Evolutionary conservation across 1,139 yeast species (phyloP).

Genomic region (Geotrichum siamense): DNA sequence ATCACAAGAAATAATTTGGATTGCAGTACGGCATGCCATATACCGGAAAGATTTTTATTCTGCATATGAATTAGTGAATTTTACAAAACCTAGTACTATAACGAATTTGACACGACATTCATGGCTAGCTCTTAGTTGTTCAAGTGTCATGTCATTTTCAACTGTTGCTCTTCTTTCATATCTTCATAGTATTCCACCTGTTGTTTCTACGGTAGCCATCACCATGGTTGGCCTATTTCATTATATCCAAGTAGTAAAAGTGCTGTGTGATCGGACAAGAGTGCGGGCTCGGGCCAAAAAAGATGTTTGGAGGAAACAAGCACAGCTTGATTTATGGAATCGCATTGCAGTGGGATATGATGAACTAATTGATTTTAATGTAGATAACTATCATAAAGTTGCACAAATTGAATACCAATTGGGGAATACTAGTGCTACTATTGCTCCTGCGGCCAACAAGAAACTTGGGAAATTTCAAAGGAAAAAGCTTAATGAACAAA

Average conservation of each 20-base stretch:
- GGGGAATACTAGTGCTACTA: neutral
- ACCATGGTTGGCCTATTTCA: neutral
- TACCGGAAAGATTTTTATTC: slow-evolving; percentile 4
- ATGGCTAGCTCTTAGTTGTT: neutral
- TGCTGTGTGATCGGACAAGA: neutral
- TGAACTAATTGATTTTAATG: slow-evolving; percentile 17
- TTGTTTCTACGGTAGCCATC: neutral
- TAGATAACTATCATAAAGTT: slow-evolving; percentile 17
- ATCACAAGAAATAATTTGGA: neutral
- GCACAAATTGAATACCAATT: neutral
- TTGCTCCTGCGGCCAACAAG: neutral
- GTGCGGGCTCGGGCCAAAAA: neutral
- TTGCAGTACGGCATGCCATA: slow-evolving; percentile 12
- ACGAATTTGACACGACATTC: neutral
- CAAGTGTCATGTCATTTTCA: slow-evolving; percentile 1
- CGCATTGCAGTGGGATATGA: slow-evolving; percentile 14
- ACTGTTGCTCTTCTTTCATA: neutral
- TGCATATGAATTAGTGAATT: slow-evolving; percentile 7
- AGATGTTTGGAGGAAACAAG: neutral
- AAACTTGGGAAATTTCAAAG: slow-evolving; percentile 4
- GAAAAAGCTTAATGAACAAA: slow-evolving; percentile 4
- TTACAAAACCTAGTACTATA: slow-evolving; percentile 1
- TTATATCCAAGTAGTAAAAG: neutral
- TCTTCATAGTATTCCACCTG: slow-evolving; percentile 1
- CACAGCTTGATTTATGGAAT: slow-evolving; percentile 7